Base-by-base conservation (phyloP, 208 protist species). In the Porcisia hertigi region DNA sequence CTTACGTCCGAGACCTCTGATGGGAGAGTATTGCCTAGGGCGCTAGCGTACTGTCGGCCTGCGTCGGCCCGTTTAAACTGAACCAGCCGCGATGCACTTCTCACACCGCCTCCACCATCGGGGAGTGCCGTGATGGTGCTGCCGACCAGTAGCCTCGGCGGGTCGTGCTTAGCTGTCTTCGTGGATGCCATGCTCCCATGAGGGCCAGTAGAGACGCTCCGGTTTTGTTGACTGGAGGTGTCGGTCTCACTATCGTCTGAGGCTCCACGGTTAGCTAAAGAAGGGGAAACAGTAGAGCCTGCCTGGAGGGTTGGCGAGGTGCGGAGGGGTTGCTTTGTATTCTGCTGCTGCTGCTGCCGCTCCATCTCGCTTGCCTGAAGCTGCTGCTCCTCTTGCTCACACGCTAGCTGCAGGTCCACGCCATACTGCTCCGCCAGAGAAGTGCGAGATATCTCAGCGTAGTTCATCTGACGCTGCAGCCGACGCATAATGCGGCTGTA, bases 401-500 rank as follows among this genome's bases (percentile, higher is more conserved):
- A 79, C 52, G 74, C 67, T 55, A 82, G 55, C 49, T 83, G 66
- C 41, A 84, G 60, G 54, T 82, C 60, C 1, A 97, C 73, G 20
- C 93, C 90, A 75, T 89, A 93, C 82, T 95, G 90, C 62, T 88
- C 82, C 34, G 84, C 83, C 14, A 97, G 82, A 1, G 90, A 69
- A 0, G 82, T 75, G 54, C 75, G 80, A 4, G 71, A 74, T 9
- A 91, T 62, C 52, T 94, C 92, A 11, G 90, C 87, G 75, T 97
- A 97, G 82, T 97, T 96, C 58, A 92, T 65, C 58, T 90, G 63
- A 55, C 85, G 75, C 84, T 97, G 94, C 80, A 97, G 80, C 14
- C 84, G 87, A 0, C 90, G 89, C 92, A 95, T 97, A 53, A 97
- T 92, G 53, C 91, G 90, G 6, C 84, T 79, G 82, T 93, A 97